Percentiles rank a stretch among this genome's conserved stretches.
Conservation (phyloP, 2,329 filamentous ascomycete genomes). For the Penicillium expansum region DNA sequence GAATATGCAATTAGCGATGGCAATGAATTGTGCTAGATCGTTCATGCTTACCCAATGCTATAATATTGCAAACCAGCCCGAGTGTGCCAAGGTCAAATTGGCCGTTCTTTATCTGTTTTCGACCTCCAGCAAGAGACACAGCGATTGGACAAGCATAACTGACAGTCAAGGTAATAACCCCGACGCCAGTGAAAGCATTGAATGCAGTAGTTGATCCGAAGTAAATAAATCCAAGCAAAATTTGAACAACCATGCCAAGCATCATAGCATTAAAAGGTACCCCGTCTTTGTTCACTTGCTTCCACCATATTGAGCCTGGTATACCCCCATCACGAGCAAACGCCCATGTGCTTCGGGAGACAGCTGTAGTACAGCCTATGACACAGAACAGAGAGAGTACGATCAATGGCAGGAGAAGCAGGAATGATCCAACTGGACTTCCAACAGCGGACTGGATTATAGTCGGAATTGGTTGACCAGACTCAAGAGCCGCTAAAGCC, state of each 20-base stretch:
- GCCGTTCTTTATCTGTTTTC: constrained; percentile 51
- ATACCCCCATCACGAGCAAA: constrained; percentile 72
- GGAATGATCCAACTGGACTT: constrained; percentile 67
- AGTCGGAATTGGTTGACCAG: constrained; percentile 69
- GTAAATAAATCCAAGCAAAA: constrained; percentile 70
- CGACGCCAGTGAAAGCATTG: constrained; percentile 74
- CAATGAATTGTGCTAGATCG: not conserved
- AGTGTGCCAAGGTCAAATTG: constrained; percentile 55
- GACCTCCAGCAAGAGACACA: constrained; percentile 57
- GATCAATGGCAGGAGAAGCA: constrained; percentile 63
- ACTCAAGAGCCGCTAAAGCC: constrained; percentile 60
- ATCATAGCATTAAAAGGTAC: constrained; percentile 67
- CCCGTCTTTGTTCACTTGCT: constrained; percentile 58
- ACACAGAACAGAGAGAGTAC: constrained; percentile 72
- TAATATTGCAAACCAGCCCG: constrained; percentile 59
- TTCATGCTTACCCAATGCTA: constrained; percentile 57
- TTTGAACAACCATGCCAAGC: constrained; percentile 65
- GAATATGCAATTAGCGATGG: not conserved
- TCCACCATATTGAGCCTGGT: constrained; percentile 63
- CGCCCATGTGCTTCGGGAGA: constrained; percentile 68
- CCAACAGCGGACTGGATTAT: constrained; percentile 72
- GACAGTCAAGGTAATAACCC: constrained; percentile 70
- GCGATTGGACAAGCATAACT: constrained; percentile 66
- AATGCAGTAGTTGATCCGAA: constrained; percentile 72
- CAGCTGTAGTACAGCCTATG: constrained; percentile 68